phyloP scores from a whole-genome alignment of 768 basidiomycete genomes.

The Thelephora aurantiotincta region DNA sequence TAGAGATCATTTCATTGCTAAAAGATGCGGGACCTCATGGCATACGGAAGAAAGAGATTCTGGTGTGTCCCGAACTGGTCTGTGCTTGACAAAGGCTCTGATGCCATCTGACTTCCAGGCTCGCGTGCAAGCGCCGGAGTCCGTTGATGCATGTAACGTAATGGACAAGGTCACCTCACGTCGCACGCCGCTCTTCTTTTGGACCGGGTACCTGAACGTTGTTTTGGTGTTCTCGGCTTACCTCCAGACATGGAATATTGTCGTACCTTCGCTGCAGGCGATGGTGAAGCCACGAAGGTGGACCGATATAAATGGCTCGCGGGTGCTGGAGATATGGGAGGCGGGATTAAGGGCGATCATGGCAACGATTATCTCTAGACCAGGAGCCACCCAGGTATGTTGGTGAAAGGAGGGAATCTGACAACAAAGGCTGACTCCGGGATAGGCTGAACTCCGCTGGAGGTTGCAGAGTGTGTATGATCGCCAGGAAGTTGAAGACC shows the following conservation, averaged over 20 bases:
- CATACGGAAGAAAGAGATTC: conserved; percentile 15
- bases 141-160: conserved; percentile 14
- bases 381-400: conserved; percentile 61
- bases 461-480: conserved; percentile 61
- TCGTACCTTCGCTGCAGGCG: conserved; percentile 11
- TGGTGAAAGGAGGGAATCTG: neutral
- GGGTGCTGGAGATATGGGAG: conserved; percentile 51
- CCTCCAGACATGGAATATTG: conserved; percentile 41
- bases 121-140: conserved; percentile 1
- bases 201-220: conserved; percentile 47
- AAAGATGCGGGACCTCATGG: conserved; percentile 12
- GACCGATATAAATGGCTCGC: conserved; percentile 57
- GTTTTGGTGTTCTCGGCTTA: conserved; percentile 42
- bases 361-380: conserved; percentile 50
- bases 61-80: conserved; percentile 15
- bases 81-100: neutral
- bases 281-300: conserved; percentile 44
- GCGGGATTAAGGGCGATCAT: conserved; percentile 59
- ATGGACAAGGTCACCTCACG: conserved; percentile 30
- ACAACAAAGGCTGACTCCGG: conserved; percentile 2
- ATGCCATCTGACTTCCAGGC: neutral
- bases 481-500: conserved; percentile 56
- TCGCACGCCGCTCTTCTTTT: conserved; percentile 43
- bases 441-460: conserved; percentile 57
- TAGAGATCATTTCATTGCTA: conserved; percentile 6